These are phyloP conservation scores for Ceriops decandra DNA, from an alignment of 345 rosid species.

Conservation along the genomic window DNA sequence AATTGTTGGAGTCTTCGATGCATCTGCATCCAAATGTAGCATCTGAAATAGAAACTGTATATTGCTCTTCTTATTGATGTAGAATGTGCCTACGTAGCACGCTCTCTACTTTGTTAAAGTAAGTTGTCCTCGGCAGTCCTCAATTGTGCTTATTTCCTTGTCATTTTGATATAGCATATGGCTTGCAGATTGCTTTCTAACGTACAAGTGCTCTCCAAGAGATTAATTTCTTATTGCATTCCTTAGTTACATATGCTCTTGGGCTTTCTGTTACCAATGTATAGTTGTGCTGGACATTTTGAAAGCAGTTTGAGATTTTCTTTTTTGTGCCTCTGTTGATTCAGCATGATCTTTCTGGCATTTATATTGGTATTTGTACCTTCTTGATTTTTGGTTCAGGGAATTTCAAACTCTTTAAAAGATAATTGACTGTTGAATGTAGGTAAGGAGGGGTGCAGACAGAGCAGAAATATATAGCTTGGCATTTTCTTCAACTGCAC, in stretches of 20 bases:
- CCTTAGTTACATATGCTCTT: no score
- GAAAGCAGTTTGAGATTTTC: background rate
- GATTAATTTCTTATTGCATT: no score
- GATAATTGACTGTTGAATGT: no score
- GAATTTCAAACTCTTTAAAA: no score
- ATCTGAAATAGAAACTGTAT: background rate
- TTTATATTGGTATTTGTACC: background rate
- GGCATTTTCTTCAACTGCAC: slow-evolving; percentile 84
- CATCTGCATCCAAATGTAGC: background rate
- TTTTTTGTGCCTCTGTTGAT: background rate
- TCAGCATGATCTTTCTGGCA: no score
- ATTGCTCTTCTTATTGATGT: background rate
- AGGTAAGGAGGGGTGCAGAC: slow-evolving; percentile 99
- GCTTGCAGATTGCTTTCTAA: no score
- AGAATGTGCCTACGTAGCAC: background rate
- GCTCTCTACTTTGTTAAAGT: background rate
- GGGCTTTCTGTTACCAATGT: no score
- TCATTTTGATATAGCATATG: no score
- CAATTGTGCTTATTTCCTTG: no score
- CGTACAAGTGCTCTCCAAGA: no score
- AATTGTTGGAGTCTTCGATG: background rate
- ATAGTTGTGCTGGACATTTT: no score
- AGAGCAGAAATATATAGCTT: slow-evolving; percentile 95
- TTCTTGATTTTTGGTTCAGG: background rate
- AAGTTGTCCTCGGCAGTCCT: no score